These are phyloP conservation scores for Chaetomium olivaceum DNA, from an alignment of 2,329 filamentous ascomycete genomes.

Conservation along the genomic window DNA sequence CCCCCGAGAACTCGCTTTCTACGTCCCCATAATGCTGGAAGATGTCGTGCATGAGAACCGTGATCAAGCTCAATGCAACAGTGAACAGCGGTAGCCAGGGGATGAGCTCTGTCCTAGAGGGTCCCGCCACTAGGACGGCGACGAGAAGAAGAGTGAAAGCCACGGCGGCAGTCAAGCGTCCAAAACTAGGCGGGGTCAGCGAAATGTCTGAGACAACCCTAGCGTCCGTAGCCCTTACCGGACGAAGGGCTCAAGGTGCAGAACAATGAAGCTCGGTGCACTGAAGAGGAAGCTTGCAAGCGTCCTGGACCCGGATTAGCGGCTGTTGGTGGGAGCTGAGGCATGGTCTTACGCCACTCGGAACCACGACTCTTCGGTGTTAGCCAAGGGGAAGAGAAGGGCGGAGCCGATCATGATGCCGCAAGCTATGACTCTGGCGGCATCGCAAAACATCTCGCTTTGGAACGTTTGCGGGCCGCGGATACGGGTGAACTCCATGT, in stretches of 20 bases:
- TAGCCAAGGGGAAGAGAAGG: constrained; percentile 30
- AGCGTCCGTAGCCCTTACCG: constrained; percentile 18
- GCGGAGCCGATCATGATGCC: constrained; percentile 31
- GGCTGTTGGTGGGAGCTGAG: background rate
- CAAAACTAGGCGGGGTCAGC: constrained; percentile 26
- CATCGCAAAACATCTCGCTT: constrained; percentile 10
- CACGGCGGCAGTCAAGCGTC: constrained; percentile 25
- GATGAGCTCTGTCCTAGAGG: constrained; percentile 26
- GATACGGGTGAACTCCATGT: constrained; percentile 4
- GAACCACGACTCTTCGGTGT: constrained; percentile 22
- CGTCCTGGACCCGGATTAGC: constrained; percentile 25
- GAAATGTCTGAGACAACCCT: background rate
- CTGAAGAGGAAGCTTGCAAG: constrained; percentile 27
- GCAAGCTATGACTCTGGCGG: constrained; percentile 25
- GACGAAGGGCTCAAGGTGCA: constrained; percentile 27
- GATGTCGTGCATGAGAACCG: constrained; percentile 23
- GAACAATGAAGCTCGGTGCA: constrained; percentile 24
- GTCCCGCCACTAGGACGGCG: constrained; percentile 22
- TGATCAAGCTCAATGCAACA: constrained; percentile 25
- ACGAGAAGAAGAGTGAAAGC: constrained; percentile 27
- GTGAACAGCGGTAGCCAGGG: constrained; percentile 32
- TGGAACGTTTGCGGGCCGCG: constrained; percentile 3
- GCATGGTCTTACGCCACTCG: constrained; percentile 26
- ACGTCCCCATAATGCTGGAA: background rate
- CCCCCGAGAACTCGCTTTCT: constrained; percentile 18